Conservation (phyloP, 371 early-diverging fungal species). For the Blakeslea trispora region DNA sequence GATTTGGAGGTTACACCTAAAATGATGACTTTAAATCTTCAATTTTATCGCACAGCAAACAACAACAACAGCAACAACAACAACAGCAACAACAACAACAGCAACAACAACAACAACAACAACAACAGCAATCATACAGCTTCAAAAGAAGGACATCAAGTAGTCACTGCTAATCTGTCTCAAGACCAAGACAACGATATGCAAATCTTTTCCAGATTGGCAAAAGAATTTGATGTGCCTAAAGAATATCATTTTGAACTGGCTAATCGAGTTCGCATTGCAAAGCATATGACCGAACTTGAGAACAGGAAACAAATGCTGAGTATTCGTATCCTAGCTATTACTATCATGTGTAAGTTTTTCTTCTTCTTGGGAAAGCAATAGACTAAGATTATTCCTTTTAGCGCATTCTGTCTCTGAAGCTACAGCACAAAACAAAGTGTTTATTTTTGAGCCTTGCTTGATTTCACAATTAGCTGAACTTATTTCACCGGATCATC, state of each 20-base stretch:
- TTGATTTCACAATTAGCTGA: constrained; percentile 77
- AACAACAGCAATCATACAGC: not conserved
- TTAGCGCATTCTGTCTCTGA: constrained; percentile 66
- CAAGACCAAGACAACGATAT: constrained; percentile 28
- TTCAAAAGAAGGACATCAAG: constrained; percentile 22
- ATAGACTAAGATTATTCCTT: too few relatives aligned
- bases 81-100: constrained; percentile 1
- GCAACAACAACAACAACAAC: constrained; percentile 4
- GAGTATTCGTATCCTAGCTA: constrained; percentile 76
- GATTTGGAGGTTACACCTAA: constrained; percentile 50
- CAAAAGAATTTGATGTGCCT: constrained; percentile 71
- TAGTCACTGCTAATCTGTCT: constrained; percentile 19
- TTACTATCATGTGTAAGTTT: constrained; percentile 71
- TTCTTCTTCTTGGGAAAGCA: not conserved
- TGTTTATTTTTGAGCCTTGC: constrained; percentile 87
- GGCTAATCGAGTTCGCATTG: constrained; percentile 77
- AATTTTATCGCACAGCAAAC: constrained; percentile 61
- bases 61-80: too few relatives aligned
- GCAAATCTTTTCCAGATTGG: constrained; percentile 48
- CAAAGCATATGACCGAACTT: constrained; percentile 58
- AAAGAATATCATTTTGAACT: constrained; percentile 76
- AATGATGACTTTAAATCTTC: constrained; percentile 54
- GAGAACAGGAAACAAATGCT: constrained; percentile 58
- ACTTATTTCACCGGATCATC: constrained; percentile 71
- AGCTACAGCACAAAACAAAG: constrained; percentile 67